Percentiles rank a stretch among this genome's conserved stretches.
Conservation (phyloP, 495 filamentous ascomycete species). For the Penicillium arizonense region DNA sequence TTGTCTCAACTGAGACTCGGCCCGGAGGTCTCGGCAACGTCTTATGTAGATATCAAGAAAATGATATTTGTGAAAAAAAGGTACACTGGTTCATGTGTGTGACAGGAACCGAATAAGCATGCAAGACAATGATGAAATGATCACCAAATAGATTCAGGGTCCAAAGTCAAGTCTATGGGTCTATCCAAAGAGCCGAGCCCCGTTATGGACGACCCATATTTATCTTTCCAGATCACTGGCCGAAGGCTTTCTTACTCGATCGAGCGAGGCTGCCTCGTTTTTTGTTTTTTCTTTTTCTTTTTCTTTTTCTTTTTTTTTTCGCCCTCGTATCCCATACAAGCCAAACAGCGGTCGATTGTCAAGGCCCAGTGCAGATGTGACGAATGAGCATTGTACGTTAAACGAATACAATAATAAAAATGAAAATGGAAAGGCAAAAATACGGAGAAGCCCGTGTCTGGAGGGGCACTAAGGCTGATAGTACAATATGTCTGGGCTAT, state of each 20-base stretch:
- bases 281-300: background rate
- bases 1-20: too few species aligned
- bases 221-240: background rate
- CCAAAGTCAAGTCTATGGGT: constrained; percentile 1
- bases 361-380: too few species aligned
- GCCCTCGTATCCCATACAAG: too few species aligned
- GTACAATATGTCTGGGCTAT: background rate
- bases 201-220: background rate
- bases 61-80: too few species aligned
- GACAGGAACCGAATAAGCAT: background rate
- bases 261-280: background rate
- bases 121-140: background rate
- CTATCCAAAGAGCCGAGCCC: background rate
- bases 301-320: background rate
- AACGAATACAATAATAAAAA: background rate
- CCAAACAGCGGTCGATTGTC: too few species aligned
- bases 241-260: background rate
- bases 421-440: background rate
- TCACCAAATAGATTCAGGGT: background rate
- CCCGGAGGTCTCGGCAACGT: background rate
- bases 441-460: background rate
- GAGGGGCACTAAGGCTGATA: background rate
- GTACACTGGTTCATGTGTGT: background rate
- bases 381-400: background rate
- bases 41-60: background rate